Percentiles rank a stretch among this genome's conserved stretches.
phyloP scores from a whole-genome alignment of 1,284 basidiomycete species.

The Chalciporus sp. region DNA sequence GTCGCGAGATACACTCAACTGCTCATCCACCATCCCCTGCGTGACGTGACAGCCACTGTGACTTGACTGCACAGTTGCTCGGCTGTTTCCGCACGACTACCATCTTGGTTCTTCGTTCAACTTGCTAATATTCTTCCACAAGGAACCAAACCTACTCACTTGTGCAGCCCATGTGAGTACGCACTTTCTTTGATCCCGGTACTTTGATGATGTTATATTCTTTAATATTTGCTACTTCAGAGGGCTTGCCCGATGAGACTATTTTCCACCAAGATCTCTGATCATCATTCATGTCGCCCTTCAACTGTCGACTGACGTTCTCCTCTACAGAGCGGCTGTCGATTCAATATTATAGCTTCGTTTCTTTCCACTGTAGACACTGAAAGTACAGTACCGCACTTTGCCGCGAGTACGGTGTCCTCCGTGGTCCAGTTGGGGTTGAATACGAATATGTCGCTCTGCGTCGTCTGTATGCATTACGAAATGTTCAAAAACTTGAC shows the following conservation, averaged over 20 bases:
- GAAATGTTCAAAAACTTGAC: too few species aligned
- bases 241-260: slow-evolving; percentile 74
- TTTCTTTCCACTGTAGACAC: neutral
- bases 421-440: neutral
- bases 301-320: slow-evolving; percentile 11
- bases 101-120: neutral
- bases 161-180: slow-evolving; percentile 21
- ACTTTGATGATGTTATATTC: slow-evolving; percentile 52
- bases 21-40: slow-evolving; percentile 10
- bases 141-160: neutral
- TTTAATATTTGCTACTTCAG: slow-evolving; percentile 84
- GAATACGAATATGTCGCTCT: neutral
- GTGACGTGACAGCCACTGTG: slow-evolving; percentile 67
- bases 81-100: slow-evolving; percentile 32
- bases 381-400: neutral
- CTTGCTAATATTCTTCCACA: neutral
- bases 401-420: neutral
- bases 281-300: slow-evolving; percentile 29
- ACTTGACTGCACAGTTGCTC: slow-evolving; percentile 47
- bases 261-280: slow-evolving; percentile 85
- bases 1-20: slow-evolving; percentile 28
- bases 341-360: neutral
- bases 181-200: neutral
- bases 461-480: too few species aligned
- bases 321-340: neutral